Conservation (phyloP, 768 basidiomycete genomes). For the Phylloporus rhodoxanthus region DNA sequence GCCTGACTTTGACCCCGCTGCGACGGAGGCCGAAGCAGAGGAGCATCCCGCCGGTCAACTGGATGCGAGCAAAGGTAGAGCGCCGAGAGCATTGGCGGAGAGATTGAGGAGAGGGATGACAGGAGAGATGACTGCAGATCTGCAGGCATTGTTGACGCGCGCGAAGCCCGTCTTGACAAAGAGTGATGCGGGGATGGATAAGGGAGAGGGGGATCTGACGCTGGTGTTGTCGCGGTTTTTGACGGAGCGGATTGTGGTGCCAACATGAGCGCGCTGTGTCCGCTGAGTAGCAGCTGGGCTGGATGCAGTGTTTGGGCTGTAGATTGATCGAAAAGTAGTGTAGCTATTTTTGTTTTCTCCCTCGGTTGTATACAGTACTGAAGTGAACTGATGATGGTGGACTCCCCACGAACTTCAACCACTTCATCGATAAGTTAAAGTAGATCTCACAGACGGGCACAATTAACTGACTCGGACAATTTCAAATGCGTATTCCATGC, state of each 20-base stretch:
- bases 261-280: conserved; percentile 26
- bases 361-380: neutral
- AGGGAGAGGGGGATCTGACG: conserved; percentile 44
- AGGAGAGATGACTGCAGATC: conserved; percentile 70
- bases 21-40: conserved; percentile 40
- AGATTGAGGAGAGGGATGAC: conserved; percentile 70
- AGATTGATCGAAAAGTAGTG: conserved; percentile 11
- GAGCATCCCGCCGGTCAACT: conserved; percentile 29
- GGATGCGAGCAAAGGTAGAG: conserved; percentile 34
- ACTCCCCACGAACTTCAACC: neutral
- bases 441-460: neutral
- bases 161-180: conserved; percentile 60
- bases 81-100: conserved; percentile 51
- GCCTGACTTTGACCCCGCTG: conserved; percentile 53
- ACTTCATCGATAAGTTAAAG: no score
- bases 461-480: no score
- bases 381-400: neutral
- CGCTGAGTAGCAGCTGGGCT: neutral
- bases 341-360: conserved; percentile 3
- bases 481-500: no score
- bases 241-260: conserved; percentile 49
- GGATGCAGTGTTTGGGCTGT: no score
- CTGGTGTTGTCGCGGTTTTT: conserved; percentile 59
- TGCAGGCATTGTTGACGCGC: conserved; percentile 60
- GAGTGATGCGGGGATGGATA: conserved; percentile 45